Evolutionary conservation across 2,329 filamentous ascomycete species (phyloP).

Genomic region (Sporothrix euskadiensis): DNA sequence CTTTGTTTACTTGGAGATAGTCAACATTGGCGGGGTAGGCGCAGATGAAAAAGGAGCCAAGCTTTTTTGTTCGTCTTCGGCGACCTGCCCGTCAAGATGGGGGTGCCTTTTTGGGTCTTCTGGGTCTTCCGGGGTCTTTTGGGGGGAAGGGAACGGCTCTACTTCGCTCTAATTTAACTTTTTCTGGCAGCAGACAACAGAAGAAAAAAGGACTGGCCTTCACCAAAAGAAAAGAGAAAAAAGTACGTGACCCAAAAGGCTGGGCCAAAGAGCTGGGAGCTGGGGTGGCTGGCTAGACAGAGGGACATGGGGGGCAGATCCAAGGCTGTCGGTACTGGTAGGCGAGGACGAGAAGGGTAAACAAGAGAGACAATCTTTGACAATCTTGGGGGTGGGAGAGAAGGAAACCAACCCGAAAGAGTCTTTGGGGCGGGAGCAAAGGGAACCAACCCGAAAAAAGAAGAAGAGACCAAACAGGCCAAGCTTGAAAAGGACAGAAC

Average conservation of each 20-base stretch:
- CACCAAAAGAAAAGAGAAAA: background rate
- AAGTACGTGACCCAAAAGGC: background rate
- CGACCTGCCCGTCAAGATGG: slow-evolving; percentile 3
- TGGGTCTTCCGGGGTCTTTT: background rate
- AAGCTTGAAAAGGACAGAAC: no score
- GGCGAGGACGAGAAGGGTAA: slow-evolving; percentile 8
- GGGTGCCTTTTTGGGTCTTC: background rate
- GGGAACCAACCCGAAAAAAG: background rate
- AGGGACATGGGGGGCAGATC: slow-evolving; percentile 7
- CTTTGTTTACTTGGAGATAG: slow-evolving; percentile 23
- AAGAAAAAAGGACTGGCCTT: background rate
- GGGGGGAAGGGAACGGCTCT: slow-evolving; percentile 26
- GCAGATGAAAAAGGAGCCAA: background rate
- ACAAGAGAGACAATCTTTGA: background rate
- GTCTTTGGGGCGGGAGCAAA: no score
- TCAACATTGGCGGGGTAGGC: background rate
- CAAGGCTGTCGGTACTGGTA: slow-evolving; percentile 19
- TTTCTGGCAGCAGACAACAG: background rate
- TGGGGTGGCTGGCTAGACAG: background rate
- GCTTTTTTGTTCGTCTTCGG: background rate
- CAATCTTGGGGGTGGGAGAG: slow-evolving; percentile 8
- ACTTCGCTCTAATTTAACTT: slow-evolving; percentile 32
- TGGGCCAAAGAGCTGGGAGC: background rate
- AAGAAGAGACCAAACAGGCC: background rate
- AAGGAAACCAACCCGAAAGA: background rate